Base-by-base conservation (phyloP, 176 grass and related monocot genomes). In the Eragrostis curvula region DNA sequence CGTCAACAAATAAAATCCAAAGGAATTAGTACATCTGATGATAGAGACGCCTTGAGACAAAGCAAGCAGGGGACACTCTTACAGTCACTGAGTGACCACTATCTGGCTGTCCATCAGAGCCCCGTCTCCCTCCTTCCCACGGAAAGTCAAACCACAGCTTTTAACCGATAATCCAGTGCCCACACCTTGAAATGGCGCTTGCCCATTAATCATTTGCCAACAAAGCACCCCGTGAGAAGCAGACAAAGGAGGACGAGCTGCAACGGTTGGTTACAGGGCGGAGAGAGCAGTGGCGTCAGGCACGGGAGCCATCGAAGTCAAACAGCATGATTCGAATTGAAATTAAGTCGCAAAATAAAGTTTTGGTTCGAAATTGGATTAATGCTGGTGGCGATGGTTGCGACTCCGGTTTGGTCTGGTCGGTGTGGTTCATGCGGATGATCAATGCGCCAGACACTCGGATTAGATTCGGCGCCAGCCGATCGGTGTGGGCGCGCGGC, bases 151-250 rank as follows among this genome's bases (percentile, higher is more conserved):
- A 65, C 70, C 59, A 21, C 68, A 52, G 14, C 62, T 46, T 75
- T 63, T 32, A 9, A 17, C 17, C 20, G 46, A 27, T 79, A 56
- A 73, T 29, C 44, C 56, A 49, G 56, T 44, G 48, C 53, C 53
- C 7, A 12, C 86, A 11, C 12, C 40, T 75, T 80, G 42, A 80
- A 84, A 79, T 15, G 76, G 70, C 64, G 36, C 17, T 55, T 1
- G 41, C 52, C 70, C 61, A 85, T 85, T 76, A 76, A 85, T 85
- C 81, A 76, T 85, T 85, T 53, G 64, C 64, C 18, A 46, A 30
- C 32, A 79, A 69, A 74, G 14, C 70, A 20, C 30, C 61, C 58
- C 59, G 23, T 20, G 23, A 57, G 60, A 39, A 89, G 39, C 80
- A 46, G 74, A 79, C 86, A 83, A 71, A 56, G 40, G 55, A 20